Conservation (phyloP, 352 stramenopile genomes). For the Blastocystis sp. region DNA sequence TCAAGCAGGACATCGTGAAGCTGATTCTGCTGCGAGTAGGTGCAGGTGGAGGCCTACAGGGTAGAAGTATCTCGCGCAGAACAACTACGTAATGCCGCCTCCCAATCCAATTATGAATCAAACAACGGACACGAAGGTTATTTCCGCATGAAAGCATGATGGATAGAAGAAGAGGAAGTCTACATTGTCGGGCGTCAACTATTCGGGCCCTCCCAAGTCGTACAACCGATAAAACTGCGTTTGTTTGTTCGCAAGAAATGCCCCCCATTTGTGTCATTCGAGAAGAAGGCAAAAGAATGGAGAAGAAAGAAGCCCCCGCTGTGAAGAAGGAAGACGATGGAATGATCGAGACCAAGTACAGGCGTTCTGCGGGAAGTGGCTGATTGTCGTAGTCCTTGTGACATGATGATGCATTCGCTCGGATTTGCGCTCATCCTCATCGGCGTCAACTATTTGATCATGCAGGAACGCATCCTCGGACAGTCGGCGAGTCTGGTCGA, state of each 20-base stretch:
- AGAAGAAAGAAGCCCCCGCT: neutral
- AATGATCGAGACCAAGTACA: neutral
- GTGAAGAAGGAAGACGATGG: neutral
- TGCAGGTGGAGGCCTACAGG: neutral
- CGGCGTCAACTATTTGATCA: slow-evolving; percentile 57
- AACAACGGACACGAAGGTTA: slow-evolving; percentile 26
- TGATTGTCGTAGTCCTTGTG: neutral
- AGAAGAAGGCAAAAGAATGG: slow-evolving; percentile 19
- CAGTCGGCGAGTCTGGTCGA: slow-evolving; percentile 11
- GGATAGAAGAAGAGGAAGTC: slow-evolving; percentile 41
- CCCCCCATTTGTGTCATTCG: neutral
- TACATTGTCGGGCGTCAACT: neutral
- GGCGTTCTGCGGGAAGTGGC: neutral
- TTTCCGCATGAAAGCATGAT: neutral
- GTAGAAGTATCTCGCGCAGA: slow-evolving; percentile 63
- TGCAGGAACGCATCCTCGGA: slow-evolving; percentile 52
- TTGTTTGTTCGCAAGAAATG: slow-evolving; percentile 11
- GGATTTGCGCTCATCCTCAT: slow-evolving; percentile 56
- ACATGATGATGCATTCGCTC: slow-evolving; percentile 13
- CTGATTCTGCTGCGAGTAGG: slow-evolving; percentile 54
- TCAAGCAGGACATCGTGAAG: slow-evolving; percentile 62
- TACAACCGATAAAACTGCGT: slow-evolving; percentile 17
- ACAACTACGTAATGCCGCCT: slow-evolving; percentile 12
- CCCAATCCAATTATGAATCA: slow-evolving; percentile 18
- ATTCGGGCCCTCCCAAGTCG: slow-evolving; percentile 14